Evolutionary conservation across 2,329 filamentous ascomycete genomes (phyloP).

Genomic region (Sarocladiaceae sp.): DNA sequence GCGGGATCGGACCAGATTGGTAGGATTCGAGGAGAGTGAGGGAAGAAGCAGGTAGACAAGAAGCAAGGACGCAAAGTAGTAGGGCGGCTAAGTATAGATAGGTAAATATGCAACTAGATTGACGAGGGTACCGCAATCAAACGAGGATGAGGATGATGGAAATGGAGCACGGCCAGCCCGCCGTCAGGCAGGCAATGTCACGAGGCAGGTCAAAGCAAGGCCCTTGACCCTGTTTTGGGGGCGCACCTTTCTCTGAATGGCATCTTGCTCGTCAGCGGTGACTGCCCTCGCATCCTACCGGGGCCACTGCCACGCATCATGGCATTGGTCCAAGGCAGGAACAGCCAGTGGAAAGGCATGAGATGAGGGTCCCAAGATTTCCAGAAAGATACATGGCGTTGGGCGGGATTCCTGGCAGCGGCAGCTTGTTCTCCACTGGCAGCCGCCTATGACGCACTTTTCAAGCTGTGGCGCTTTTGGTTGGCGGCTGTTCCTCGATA

Average conservation of each 20-base stretch:
- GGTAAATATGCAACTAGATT: background rate
- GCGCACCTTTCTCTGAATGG: slow-evolving; percentile 6
- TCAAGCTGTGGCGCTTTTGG: background rate
- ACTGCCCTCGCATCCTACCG: background rate
- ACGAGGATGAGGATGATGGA: no score
- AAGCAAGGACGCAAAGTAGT: background rate
- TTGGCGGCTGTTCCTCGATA: background rate
- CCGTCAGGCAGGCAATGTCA: no score
- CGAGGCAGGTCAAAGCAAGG: background rate
- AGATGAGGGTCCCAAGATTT: background rate
- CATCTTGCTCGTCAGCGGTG: slow-evolving; percentile 3
- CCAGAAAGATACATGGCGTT: background rate
- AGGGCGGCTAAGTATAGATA: slow-evolving; percentile 2
- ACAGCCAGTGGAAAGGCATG: background rate
- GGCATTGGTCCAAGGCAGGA: background rate
- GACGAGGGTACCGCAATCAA: background rate
- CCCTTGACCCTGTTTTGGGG: slow-evolving; percentile 1
- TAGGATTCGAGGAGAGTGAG: background rate
- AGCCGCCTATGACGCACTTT: slow-evolving; percentile 5
- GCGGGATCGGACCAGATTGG: background rate
- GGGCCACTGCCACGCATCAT: background rate
- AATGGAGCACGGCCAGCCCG: no score
- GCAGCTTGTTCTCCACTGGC: background rate
- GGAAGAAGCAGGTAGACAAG: background rate
- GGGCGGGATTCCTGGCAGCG: background rate